A percentile compares a stretch with the other conserved stretches of the same genome.
Evolutionary conservation across 2,329 filamentous ascomycete genomes (phyloP).

Genomic region (Cladosporium sp.): DNA sequence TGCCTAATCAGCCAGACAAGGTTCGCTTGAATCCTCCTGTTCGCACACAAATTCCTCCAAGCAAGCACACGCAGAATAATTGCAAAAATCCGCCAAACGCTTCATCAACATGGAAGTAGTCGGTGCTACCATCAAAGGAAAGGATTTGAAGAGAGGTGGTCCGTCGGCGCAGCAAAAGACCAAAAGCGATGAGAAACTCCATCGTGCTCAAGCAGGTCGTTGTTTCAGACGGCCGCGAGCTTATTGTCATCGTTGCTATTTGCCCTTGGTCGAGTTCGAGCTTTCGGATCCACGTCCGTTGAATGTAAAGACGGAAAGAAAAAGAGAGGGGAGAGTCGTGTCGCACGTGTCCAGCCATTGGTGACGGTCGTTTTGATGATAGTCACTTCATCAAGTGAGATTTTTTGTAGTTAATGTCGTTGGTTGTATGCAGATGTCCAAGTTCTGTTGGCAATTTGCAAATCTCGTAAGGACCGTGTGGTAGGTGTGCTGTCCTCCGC

Average conservation of each 20-base stretch:
- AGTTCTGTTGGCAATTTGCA: not conserved
- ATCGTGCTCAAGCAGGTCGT: constrained; percentile 14
- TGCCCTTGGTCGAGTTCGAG: constrained; percentile 2
- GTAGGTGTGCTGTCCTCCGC: constrained; percentile 12
- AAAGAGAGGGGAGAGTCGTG: constrained; percentile 9
- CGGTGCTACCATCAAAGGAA: too few species aligned
- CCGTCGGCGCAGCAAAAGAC: not conserved
- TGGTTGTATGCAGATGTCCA: constrained; percentile 1
- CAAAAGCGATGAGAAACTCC: constrained; percentile 12
- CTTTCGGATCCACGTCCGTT: not conserved
- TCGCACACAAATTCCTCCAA: too few species aligned
- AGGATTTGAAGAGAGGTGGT: not conserved
- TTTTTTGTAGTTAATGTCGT: not conserved
- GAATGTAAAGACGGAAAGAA: not conserved
- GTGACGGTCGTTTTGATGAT: not conserved
- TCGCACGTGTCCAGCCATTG: constrained; percentile 2
- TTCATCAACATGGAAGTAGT: too few species aligned
- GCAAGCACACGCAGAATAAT: not conserved
- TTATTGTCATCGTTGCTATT: constrained; percentile 14
- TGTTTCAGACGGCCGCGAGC: constrained; percentile 10
- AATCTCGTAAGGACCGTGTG: not conserved
- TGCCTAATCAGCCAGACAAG: constrained; percentile 8
- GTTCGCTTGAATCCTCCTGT: not conserved
- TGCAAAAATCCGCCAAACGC: too few species aligned
- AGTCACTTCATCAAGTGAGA: constrained; percentile 7